These are phyloP conservation scores for Trichoderma endophyticum DNA, from an alignment of 2,329 filamentous ascomycete genomes.

Conservation along the genomic window DNA sequence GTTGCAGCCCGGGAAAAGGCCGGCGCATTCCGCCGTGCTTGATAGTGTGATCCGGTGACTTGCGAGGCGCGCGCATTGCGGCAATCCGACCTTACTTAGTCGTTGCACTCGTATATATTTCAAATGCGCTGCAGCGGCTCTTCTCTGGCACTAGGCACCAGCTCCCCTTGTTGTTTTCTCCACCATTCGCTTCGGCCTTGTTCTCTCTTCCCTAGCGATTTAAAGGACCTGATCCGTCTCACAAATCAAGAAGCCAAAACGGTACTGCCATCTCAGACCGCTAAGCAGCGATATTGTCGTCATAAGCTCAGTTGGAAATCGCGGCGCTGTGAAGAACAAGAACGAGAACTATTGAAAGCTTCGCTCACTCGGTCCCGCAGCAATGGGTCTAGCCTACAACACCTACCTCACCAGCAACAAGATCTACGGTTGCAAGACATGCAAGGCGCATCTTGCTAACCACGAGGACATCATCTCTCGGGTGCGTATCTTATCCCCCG, in stretches of 20 bases:
- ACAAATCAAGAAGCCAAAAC: background rate
- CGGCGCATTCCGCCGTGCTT: background rate
- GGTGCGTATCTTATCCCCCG: constrained; percentile 49
- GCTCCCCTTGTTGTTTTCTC: background rate
- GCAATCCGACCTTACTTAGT: background rate
- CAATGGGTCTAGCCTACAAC: constrained; percentile 89
- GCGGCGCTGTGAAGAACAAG: background rate
- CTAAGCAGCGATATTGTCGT: background rate
- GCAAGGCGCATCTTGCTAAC: constrained; percentile 93
- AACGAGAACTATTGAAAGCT: background rate
- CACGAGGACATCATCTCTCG: constrained; percentile 94
- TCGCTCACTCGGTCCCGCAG: constrained; percentile 18
- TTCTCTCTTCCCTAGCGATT: background rate
- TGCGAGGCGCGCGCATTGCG: background rate
- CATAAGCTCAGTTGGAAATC: background rate
- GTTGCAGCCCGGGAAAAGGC: background rate
- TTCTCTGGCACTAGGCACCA: background rate
- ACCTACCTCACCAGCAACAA: constrained; percentile 81
- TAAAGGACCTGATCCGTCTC: background rate
- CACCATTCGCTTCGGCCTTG: background rate
- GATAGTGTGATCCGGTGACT: constrained; percentile 2
- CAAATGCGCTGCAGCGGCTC: background rate
- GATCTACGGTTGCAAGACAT: constrained; percentile 90
- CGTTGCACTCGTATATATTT: background rate
- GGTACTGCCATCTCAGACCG: background rate